These are phyloP conservation scores for Pythium vanterpoolii DNA, from an alignment of 352 stramenopile genomes.

Conservation along the genomic window DNA sequence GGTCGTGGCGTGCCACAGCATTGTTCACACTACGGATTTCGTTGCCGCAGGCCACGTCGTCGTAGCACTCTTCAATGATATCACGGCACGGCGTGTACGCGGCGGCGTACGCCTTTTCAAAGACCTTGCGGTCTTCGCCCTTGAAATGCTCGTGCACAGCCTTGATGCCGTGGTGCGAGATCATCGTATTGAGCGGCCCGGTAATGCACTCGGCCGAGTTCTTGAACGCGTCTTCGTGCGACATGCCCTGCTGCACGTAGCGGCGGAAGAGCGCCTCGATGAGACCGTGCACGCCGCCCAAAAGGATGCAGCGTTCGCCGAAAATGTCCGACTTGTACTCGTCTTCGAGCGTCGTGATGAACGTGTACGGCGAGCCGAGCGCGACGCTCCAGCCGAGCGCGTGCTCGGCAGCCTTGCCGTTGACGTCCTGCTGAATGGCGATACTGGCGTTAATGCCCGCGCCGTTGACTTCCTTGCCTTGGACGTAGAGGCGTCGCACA, in stretches of 20 bases:
- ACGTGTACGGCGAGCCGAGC: slow-evolving; percentile 97
- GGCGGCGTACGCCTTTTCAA: slow-evolving; percentile 94
- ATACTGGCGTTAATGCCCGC: slow-evolving; percentile 97
- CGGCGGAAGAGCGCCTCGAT: slow-evolving; percentile 97
- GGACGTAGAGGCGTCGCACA: slow-evolving; percentile 96
- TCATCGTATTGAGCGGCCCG: slow-evolving; percentile 96
- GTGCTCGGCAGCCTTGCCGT: slow-evolving; percentile 92
- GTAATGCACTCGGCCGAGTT: slow-evolving; percentile 97
- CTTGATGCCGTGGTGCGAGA: slow-evolving; percentile 97
- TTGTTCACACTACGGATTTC: slow-evolving; percentile 98
- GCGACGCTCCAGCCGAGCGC: slow-evolving; percentile 96
- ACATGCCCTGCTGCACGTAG: slow-evolving; percentile 95
- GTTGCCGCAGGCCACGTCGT: slow-evolving; percentile 97
- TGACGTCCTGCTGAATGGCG: slow-evolving; percentile 94
- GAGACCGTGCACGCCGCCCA: slow-evolving; percentile 96
- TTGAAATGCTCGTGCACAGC: slow-evolving; percentile 94
- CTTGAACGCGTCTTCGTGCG: slow-evolving; percentile 94
- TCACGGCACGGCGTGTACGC: slow-evolving; percentile 96
- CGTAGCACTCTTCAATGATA: slow-evolving; percentile 98
- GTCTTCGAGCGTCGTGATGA: slow-evolving; percentile 94
- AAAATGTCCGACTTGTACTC: slow-evolving; percentile 99
- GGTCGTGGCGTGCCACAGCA: slow-evolving; percentile 91
- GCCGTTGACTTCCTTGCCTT: slow-evolving; percentile 97
- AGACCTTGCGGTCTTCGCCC: slow-evolving; percentile 91
- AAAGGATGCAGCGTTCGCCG: slow-evolving; percentile 95